These are phyloP conservation scores for Echinosophora koreensis DNA, from an alignment of 306 rosid species.

Conservation along the genomic window DNA sequence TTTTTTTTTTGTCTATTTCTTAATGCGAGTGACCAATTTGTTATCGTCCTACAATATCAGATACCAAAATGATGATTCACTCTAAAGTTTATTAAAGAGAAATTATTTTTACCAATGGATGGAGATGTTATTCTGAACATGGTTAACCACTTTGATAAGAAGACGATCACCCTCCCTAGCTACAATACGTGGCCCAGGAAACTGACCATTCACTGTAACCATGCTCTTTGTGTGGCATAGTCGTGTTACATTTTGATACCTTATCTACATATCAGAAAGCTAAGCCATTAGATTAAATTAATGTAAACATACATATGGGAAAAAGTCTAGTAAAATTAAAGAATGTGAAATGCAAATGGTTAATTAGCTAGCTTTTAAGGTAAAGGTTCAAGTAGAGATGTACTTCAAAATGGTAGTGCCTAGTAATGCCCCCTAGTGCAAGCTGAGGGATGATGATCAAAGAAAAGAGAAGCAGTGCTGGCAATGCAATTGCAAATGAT, in stretches of 20 bases:
- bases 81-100: background rate
- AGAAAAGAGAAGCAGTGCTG: conserved; percentile 43
- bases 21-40: no score
- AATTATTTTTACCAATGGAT: conserved; percentile 62
- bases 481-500: conserved; percentile 33
- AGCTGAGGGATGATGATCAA: conserved; percentile 45
- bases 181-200: conserved; percentile 72
- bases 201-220: conserved; percentile 71
- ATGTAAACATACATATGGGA: background rate
- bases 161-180: conserved; percentile 70
- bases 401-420: conserved; percentile 77
- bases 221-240: conserved; percentile 66
- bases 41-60: no score
- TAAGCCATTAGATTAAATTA: background rate
- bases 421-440: conserved; percentile 58
- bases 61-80: no score
- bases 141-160: conserved; percentile 65
- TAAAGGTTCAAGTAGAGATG: background rate
- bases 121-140: conserved; percentile 63
- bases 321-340: background rate
- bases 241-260: conserved; percentile 59
- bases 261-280: conserved; percentile 49
- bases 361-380: conserved; percentile 28
- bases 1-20: no score
- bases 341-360: background rate